A percentile compares a stretch with the other conserved stretches of the same genome.
Conservation (phyloP, 140 eudicot species). For the Bidens hawaiensis region DNA sequence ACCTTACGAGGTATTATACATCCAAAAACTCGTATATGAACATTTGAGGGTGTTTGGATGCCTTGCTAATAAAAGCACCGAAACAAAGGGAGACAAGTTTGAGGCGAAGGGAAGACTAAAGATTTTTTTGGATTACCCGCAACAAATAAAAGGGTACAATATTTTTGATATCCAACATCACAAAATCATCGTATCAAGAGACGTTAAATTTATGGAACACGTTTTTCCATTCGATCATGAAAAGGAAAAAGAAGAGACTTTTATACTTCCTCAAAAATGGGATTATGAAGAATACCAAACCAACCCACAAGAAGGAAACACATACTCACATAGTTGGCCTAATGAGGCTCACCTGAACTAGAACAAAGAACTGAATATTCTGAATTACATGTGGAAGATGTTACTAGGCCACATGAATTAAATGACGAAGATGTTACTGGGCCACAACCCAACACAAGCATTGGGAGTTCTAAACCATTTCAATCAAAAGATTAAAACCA, state of each 20-base stretch:
- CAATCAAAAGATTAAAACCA: too few relatives aligned
- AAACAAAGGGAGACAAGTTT: background rate
- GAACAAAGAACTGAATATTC: too few relatives aligned
- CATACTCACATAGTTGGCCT: too few relatives aligned
- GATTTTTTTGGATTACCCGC: background rate
- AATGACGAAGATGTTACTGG: too few relatives aligned
- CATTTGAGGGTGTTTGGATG: background rate
- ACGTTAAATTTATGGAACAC: background rate
- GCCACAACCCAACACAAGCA: too few relatives aligned
- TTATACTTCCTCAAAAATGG: too few relatives aligned
- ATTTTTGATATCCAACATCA: background rate
- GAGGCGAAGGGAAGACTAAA: background rate
- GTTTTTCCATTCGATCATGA: background rate
- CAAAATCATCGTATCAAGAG: background rate
- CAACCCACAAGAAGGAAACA: too few relatives aligned
- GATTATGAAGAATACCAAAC: too few relatives aligned
- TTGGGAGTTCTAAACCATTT: too few relatives aligned
- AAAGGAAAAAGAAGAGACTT: background rate
- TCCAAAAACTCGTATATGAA: background rate
- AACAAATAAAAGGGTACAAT: background rate
- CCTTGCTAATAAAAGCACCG: background rate
- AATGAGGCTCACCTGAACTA: too few relatives aligned
- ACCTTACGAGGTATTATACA: background rate
- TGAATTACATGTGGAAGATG: too few relatives aligned
- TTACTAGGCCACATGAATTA: too few relatives aligned